phyloP scores from a whole-genome alignment of 2,329 filamentous ascomycete genomes.

The Pseudogymnoascus sp. region DNA sequence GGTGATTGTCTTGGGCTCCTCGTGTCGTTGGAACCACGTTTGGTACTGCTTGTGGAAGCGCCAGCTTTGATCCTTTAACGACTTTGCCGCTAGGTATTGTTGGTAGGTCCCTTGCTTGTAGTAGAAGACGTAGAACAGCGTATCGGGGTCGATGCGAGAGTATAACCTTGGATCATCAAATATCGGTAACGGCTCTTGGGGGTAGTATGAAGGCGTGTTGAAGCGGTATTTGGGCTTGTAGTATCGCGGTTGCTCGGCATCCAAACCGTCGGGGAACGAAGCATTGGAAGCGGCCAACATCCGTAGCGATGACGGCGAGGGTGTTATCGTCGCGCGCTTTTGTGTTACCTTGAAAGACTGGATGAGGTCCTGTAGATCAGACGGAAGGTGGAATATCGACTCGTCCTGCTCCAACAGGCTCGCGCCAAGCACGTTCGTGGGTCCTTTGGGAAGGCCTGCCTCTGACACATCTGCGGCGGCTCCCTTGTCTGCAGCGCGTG shows the following conservation, averaged over 20 bases:
- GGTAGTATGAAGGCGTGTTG: conserved; percentile 76
- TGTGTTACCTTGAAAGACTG: conserved; percentile 85
- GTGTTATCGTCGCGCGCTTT: conserved; percentile 46
- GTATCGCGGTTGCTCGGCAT: conserved; percentile 74
- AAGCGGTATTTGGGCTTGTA: conserved; percentile 81
- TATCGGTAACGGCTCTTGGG: conserved; percentile 83
- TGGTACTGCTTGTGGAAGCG: conserved; percentile 99
- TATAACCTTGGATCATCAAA: conserved; percentile 90
- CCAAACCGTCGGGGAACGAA: conserved; percentile 63
- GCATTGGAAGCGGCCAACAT: conserved; percentile 71
- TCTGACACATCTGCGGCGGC: conserved; percentile 34
- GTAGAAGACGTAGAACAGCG: conserved; percentile 97
- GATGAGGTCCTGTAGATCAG: conserved; percentile 80
- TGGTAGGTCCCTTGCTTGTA: conserved; percentile 96
- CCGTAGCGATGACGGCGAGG: conserved; percentile 61
- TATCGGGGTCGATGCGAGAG: conserved; percentile 85
- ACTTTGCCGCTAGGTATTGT: conserved; percentile 90
- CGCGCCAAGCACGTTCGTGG: not conserved
- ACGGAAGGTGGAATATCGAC: conserved; percentile 86
- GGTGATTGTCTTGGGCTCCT: conserved; percentile 97
- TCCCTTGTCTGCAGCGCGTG: conserved; percentile 22
- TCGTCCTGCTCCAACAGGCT: conserved; percentile 51
- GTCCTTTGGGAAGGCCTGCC: conserved; percentile 16
- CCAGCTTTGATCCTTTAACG: conserved; percentile 98
- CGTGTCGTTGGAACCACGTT: conserved; percentile 97